These are phyloP conservation scores for Penicillium herquei DNA, from an alignment of 495 filamentous ascomycete species.

Conservation along the genomic window DNA sequence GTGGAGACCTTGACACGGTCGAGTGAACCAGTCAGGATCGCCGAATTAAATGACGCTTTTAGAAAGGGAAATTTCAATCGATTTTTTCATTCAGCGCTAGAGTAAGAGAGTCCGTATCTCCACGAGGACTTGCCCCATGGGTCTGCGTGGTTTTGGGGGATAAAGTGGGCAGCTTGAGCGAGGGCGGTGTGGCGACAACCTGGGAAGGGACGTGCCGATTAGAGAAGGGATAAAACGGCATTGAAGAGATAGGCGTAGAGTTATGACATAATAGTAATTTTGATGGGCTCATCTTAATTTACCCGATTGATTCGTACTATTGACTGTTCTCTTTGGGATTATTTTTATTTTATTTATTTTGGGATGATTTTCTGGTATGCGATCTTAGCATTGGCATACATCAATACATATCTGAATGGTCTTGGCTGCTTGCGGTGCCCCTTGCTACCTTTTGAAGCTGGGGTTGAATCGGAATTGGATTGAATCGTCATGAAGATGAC, in stretches of 20 bases:
- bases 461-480: not conserved
- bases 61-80: constrained; percentile 3
- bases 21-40: constrained; percentile 12
- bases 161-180: constrained; percentile 26
- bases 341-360: not conserved
- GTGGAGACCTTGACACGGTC: constrained; percentile 12
- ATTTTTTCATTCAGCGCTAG: too few relatives aligned
- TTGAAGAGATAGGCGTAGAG: not conserved
- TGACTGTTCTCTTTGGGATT: not conserved
- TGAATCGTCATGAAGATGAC: too few relatives aligned
- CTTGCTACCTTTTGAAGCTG: constrained; percentile 10
- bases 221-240: not conserved
- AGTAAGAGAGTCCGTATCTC: constrained; percentile 11
- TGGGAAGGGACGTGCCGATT: constrained; percentile 16
- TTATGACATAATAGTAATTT: constrained; percentile 23
- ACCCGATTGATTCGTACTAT: not conserved
- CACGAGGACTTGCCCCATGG: constrained; percentile 20
- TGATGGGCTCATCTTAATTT: not conserved
- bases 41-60: constrained; percentile 32
- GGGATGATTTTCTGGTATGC: not conserved
- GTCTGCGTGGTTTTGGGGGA: constrained; percentile 20
- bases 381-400: constrained; percentile 12
- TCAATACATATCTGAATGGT: constrained; percentile 6
- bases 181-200: constrained; percentile 5
- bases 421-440: constrained; percentile 23